Percentiles rank a stretch among this genome's conserved stretches.
phyloP scores from a whole-genome alignment of 1,139 yeast species.

The Debaryomyces psychrophilus region DNA sequence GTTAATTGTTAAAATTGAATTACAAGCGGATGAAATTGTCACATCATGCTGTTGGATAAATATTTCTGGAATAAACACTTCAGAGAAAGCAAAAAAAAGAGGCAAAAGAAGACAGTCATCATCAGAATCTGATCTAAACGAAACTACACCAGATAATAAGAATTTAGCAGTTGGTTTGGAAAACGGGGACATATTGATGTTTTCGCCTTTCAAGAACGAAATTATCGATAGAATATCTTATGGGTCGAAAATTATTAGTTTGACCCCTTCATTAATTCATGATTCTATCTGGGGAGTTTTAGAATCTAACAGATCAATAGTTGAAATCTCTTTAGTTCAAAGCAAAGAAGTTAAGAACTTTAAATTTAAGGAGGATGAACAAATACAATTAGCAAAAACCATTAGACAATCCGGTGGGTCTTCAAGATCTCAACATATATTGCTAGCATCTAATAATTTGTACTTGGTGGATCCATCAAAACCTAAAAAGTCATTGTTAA shows the following conservation, averaged over 20 bases:
- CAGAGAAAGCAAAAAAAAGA: constrained; percentile 15
- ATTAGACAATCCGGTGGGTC: constrained; percentile 14
- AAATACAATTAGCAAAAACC: constrained; percentile 13
- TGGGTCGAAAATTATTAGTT: constrained; percentile 26
- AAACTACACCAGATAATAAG: constrained; percentile 4
- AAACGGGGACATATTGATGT: constrained; percentile 42
- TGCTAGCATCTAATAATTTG: constrained; percentile 16
- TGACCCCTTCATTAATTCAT: constrained; percentile 18
- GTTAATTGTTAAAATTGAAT: constrained; percentile 17
- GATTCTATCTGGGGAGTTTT: constrained; percentile 26
- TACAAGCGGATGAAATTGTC: constrained; percentile 26
- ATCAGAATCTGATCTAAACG: constrained; percentile 5
- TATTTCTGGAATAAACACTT: constrained; percentile 1
- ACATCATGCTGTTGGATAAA: constrained; percentile 30
- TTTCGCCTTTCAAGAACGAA: constrained; percentile 44
- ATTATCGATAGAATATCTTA: constrained; percentile 34
- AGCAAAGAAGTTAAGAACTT: constrained; percentile 22
- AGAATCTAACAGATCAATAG: constrained; percentile 15
- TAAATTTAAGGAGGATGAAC: constrained; percentile 17
- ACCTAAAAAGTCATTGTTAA: constrained; percentile 15
- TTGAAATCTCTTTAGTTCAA: constrained; percentile 21
- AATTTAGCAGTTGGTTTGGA: constrained; percentile 34
- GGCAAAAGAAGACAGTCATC: constrained; percentile 19
- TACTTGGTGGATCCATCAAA: constrained; percentile 19
- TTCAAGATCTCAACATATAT: constrained; percentile 15